phyloP scores from a whole-genome alignment of 495 filamentous ascomycete species.

The Poronia punctata region DNA sequence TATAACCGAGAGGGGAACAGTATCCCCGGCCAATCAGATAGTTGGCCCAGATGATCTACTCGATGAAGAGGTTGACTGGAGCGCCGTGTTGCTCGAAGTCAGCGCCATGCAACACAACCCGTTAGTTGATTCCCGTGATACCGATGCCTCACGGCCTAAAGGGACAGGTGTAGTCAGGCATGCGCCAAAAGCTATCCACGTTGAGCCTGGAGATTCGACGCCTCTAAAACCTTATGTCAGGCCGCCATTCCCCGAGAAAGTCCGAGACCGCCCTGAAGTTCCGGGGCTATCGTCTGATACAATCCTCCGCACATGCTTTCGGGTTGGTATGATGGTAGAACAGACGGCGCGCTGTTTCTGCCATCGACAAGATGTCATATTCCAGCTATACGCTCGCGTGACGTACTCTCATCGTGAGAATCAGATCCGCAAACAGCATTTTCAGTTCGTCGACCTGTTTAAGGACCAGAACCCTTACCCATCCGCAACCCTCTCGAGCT shows the following conservation, averaged over 20 bases:
- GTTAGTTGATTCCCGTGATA: background rate
- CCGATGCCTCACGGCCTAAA: background rate
- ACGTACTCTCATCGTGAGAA: slow-evolving; percentile 43
- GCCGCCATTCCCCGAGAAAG: slow-evolving; percentile 39
- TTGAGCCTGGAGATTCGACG: background rate
- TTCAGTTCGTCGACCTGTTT: slow-evolving; percentile 53
- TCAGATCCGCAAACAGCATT: slow-evolving; percentile 42
- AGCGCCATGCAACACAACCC: slow-evolving; percentile 7
- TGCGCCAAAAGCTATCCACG: background rate
- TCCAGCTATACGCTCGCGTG: slow-evolving; percentile 56
- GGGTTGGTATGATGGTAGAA: slow-evolving; percentile 49
- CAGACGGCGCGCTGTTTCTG: slow-evolving; percentile 30
- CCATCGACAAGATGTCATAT: slow-evolving; percentile 34
- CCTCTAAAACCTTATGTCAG: slow-evolving; percentile 37
- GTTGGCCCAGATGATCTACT: slow-evolving; percentile 21
- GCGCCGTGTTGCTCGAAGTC: slow-evolving; percentile 18
- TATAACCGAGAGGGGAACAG: background rate
- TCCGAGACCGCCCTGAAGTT: slow-evolving; percentile 46
- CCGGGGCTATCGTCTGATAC: slow-evolving; percentile 40
- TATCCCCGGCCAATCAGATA: background rate
- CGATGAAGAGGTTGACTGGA: slow-evolving; percentile 33
- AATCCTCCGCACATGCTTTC: slow-evolving; percentile 53
- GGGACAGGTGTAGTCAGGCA: background rate
- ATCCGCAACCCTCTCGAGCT: slow-evolving; percentile 42
- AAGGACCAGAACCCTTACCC: slow-evolving; percentile 48